phyloP scores from a whole-genome alignment of 345 rosid species.

The Hibiscus mutabilis region DNA sequence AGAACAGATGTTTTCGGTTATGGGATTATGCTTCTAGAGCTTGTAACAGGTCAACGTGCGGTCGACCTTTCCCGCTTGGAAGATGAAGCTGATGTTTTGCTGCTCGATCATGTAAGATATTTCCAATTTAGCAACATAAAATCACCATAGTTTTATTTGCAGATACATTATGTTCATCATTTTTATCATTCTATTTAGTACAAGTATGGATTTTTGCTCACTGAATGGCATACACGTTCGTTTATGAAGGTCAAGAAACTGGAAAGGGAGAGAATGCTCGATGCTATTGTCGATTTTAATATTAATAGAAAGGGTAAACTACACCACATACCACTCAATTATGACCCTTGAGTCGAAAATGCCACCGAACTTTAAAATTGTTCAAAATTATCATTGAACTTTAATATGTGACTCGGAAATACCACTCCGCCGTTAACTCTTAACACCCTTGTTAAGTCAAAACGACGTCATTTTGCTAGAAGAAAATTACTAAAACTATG shows the following conservation, averaged over 20 bases:
- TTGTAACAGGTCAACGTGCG: slow-evolving; percentile 99
- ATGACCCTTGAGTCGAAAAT: too few relatives aligned
- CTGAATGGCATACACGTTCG: not conserved
- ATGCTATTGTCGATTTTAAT: slow-evolving; percentile 78
- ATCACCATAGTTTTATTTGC: not conserved
- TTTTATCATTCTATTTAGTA: not conserved
- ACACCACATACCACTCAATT: too few relatives aligned
- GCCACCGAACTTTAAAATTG: too few relatives aligned
- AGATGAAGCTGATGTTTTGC: slow-evolving; percentile 88
- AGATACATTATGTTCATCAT: not conserved
- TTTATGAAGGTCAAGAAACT: slow-evolving; percentile 79
- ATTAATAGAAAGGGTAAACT: too few relatives aligned
- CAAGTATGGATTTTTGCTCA: too few relatives aligned
- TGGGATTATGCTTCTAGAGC: slow-evolving; percentile 92
- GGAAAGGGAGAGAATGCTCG: slow-evolving; percentile 76
- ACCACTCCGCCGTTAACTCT: too few relatives aligned
- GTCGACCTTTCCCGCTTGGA: slow-evolving; percentile 94
- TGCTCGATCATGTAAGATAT: slow-evolving; percentile 82
- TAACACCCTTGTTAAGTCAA: too few relatives aligned
- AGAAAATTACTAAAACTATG: too few relatives aligned
- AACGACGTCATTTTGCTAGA: too few relatives aligned
- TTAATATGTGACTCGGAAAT: too few relatives aligned
- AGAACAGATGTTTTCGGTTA: slow-evolving; percentile 96
- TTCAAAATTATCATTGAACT: too few relatives aligned
- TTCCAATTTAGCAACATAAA: not conserved